phyloP scores from a whole-genome alignment of 73 alveolate genomes.

The Paraurostyla sp. region DNA sequence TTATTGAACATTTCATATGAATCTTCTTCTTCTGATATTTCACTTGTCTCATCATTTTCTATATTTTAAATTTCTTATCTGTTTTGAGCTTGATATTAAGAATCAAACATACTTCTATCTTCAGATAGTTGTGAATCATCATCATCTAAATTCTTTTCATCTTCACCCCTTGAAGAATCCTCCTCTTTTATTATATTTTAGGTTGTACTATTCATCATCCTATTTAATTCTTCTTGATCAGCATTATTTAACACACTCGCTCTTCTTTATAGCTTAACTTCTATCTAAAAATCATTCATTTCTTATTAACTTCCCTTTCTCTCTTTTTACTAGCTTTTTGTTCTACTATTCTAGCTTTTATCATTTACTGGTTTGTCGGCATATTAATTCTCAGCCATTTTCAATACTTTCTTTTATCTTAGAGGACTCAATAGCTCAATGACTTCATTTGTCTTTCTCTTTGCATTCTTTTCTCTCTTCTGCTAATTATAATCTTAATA shows the following conservation, averaged over 20 bases:
- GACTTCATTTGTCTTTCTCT: neutral
- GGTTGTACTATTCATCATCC: neutral
- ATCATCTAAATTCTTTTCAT: neutral
- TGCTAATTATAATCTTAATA: neutral
- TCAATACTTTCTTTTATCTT: no score
- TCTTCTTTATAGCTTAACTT: neutral
- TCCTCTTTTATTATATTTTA: slow-evolving; percentile 7
- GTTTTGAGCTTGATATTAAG: neutral
- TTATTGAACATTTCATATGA: neutral
- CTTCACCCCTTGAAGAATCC: slow-evolving; percentile 24
- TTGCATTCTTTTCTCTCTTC: neutral
- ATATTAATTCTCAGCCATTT: neutral
- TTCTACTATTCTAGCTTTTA: neutral
- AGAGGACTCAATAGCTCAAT: no score
- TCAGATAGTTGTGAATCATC: neutral
- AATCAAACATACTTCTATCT: neutral
- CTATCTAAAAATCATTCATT: neutral
- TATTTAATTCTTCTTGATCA: neutral
- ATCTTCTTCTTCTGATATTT: neutral
- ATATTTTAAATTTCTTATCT: neutral
- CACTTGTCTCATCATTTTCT: neutral
- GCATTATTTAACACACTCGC: neutral
- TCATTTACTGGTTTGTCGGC: neutral
- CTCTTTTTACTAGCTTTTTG: slow-evolving; percentile 10
- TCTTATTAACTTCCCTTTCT: neutral